These are phyloP conservation scores for Amaranthus hypochondriacus DNA, from an alignment of 148 eudicot genomes.

Conservation along the genomic window DNA sequence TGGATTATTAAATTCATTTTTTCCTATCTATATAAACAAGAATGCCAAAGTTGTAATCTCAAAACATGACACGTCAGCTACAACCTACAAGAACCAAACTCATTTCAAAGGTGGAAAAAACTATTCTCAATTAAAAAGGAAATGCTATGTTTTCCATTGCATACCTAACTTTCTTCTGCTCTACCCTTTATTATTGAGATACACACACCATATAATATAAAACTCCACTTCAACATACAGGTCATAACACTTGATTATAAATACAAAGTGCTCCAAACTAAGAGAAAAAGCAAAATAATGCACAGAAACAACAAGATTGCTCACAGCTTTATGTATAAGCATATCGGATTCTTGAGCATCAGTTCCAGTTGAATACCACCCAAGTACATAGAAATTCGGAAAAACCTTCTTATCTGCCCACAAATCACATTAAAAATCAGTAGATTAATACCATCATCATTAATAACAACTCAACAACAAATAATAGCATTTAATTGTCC, in stretches of 20 bases:
- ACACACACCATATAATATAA: too few species aligned
- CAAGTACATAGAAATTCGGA: constrained; percentile 75
- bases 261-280: neutral
- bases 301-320: constrained; percentile 16
- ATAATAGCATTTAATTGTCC: neutral
- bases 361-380: constrained; percentile 93
- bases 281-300: neutral
- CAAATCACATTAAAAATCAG: neutral
- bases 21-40: too few species aligned
- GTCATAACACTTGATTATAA: neutral
- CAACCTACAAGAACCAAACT: neutral
- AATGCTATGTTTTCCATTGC: neutral
- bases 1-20: too few species aligned
- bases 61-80: too few species aligned
- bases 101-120: neutral
- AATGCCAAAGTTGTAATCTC: too few species aligned
- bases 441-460: neutral
- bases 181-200: too few species aligned
- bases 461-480: neutral
- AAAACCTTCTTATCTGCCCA: constrained; percentile 87
- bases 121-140: neutral
- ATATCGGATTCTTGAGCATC: constrained; percentile 91
- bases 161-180: too few species aligned
- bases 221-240: neutral
- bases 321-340: constrained; percentile 86